These are phyloP conservation scores for Penicillium carneum DNA, from an alignment of 2,329 filamentous ascomycete genomes.

Conservation along the genomic window DNA sequence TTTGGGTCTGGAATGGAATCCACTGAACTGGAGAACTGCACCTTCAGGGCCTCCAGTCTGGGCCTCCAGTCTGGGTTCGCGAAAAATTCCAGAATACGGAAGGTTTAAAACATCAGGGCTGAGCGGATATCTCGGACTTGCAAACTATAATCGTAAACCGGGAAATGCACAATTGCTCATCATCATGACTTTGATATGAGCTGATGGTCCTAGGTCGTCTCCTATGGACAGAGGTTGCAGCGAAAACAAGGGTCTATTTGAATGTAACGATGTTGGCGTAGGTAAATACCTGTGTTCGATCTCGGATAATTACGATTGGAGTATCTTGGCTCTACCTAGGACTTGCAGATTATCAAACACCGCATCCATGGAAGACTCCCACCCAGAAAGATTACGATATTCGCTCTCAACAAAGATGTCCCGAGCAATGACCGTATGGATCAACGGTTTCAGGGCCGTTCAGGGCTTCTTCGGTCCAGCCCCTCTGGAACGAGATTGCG, in stretches of 20 bases:
- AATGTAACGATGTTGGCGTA: background rate
- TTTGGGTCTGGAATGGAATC: background rate
- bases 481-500: background rate
- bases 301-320: background rate
- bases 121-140: conserved; percentile 5
- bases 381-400: conserved; percentile 17
- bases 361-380: conserved; percentile 24
- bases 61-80: background rate
- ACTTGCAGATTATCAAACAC: conserved; percentile 5
- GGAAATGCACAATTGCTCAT: conserved; percentile 1
- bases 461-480: conserved; percentile 1
- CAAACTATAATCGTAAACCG: conserved; percentile 3
- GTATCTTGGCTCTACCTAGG: background rate
- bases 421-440: background rate
- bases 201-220: background rate
- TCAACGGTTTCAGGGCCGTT: background rate
- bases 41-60: background rate
- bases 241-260: background rate
- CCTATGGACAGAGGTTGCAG: background rate
- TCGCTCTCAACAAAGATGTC: background rate
- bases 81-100: background rate
- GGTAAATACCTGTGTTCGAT: background rate
- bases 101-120: background rate
- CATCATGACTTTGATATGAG: background rate
- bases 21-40: background rate